Evolutionary conservation across 148 eudicot genomes (phyloP).

Genomic region (Camellia lanceoleosa): DNA sequence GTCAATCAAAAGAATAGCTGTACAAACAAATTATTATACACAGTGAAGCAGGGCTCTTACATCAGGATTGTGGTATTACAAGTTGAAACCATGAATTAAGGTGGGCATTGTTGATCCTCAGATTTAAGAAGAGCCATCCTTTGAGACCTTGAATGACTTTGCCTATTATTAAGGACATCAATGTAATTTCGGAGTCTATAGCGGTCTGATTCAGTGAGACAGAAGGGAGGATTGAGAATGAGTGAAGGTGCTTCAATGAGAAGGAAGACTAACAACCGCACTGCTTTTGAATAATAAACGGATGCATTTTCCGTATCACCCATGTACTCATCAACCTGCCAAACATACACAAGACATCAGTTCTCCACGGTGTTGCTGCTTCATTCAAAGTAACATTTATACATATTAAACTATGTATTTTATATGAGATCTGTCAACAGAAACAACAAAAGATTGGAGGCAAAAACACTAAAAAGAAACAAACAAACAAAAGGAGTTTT

Average conservation of each 20-base stretch:
- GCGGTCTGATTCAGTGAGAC: conserved; percentile 76
- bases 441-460: not conserved
- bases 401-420: not conserved
- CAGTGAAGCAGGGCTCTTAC: conserved; percentile 22
- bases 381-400: not conserved
- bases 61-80: conserved; percentile 17
- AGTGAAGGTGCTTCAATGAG: conserved; percentile 78
- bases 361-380: not conserved
- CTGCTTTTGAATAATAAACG: conserved; percentile 63
- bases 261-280: conserved; percentile 61
- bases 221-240: conserved; percentile 85
- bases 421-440: not conserved
- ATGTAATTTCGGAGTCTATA: conserved; percentile 69
- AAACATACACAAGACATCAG: conserved; percentile 8
- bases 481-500: not conserved
- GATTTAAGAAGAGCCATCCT: conserved; percentile 63
- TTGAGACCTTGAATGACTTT: conserved; percentile 68
- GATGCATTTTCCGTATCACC: conserved; percentile 56
- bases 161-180: conserved; percentile 66
- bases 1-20: conserved; percentile 58
- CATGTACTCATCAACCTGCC: conserved; percentile 91
- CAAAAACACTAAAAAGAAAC: not conserved
- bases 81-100: conserved; percentile 17
- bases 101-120: conserved; percentile 41
- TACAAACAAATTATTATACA: conserved; percentile 63